A percentile compares a stretch with the other conserved stretches of the same genome.
These are phyloP conservation scores for Ramalina peruviana DNA, from an alignment of 495 filamentous ascomycete genomes.

Conservation along the genomic window DNA sequence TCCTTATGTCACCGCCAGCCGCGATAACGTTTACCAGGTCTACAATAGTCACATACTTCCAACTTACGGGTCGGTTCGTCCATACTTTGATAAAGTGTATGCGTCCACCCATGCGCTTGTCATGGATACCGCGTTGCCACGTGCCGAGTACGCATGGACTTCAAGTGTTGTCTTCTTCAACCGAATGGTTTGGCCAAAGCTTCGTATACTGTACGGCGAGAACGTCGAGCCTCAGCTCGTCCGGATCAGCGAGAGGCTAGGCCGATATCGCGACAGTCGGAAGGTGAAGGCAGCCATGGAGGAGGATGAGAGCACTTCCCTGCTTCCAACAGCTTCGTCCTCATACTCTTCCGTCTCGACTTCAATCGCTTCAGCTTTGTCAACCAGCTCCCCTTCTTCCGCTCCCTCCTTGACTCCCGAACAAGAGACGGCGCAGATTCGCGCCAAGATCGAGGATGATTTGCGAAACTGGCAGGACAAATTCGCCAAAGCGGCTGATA, in stretches of 20 bases:
- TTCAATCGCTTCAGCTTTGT: constrained; percentile 16
- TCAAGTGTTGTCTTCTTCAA: constrained; percentile 54
- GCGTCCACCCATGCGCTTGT: constrained; percentile 49
- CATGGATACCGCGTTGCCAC: constrained; percentile 56
- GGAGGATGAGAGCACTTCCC: constrained; percentile 20
- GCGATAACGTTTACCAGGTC: constrained; percentile 43
- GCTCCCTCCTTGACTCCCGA: constrained; percentile 24
- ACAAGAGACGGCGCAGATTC: constrained; percentile 37
- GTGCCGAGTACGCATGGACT: constrained; percentile 53
- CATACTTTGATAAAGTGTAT: constrained; percentile 62
- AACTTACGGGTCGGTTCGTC: constrained; percentile 53
- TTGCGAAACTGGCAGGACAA: constrained; percentile 71
- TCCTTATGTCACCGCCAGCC: constrained; percentile 60
- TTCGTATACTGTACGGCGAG: constrained; percentile 68
- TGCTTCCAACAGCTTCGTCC: constrained; percentile 6
- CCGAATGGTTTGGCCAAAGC: constrained; percentile 60
- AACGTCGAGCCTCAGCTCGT: constrained; percentile 93
- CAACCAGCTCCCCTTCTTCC: constrained; percentile 16
- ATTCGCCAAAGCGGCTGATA: constrained; percentile 68
- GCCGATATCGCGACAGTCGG: constrained; percentile 61
- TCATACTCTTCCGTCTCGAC: constrained; percentile 21
- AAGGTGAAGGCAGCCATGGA: constrained; percentile 44
- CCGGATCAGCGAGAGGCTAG: constrained; percentile 79
- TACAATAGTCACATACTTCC: constrained; percentile 65
- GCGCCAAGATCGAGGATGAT: constrained; percentile 61